Evolutionary conservation across 257 asterid species (phyloP), one percentile per base, ranked within the genome.

Genomic region (Capsicum chinense): DNA sequence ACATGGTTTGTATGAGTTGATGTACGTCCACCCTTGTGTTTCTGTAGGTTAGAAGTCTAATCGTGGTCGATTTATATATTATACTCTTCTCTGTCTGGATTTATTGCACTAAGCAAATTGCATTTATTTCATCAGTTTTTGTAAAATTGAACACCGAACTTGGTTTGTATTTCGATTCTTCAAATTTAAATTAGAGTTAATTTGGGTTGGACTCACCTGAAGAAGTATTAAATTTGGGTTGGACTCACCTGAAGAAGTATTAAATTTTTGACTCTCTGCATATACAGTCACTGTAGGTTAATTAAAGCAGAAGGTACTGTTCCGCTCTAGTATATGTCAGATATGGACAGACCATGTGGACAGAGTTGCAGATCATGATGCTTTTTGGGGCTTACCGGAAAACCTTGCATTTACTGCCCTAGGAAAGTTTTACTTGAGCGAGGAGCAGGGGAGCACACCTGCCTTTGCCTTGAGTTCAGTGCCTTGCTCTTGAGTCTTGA

Each of bases 341-440:
- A 50, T 78, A 33, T 78, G 82, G 82, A 78, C 82, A 54, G 5
- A 54, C 50, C 39, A 76, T 52, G 64, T 78, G 2, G 64, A 78
- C 50, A 78, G 50, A 26, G 82, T 63, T 14, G 64, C 48, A 54
- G 64, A 26, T 54, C 48, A 78, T 54, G 64, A 7, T 54, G 26
- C n/a, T 73, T 21, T 74, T 74, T 74, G 81, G 62, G 21, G 62
- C 64, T 78, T 52, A 78, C 64, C 4, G 82, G 82, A 33, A 52
- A 26, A 21, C 26, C 48, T 26, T 78, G 26, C 9, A 16, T 26
- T 26, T 64, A 54, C 21, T 78, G 64, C 64, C 26, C 82, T 54
- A 13, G 82, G 64, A 13, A 76, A 14, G 82, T 33, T 56, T 78
- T 52, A 52, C 64, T 78, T 78, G 82, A 26, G 50, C 33, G 62